Conservation (phyloP, 495 filamentous ascomycete genomes). For the Penicillium antarcticum region DNA sequence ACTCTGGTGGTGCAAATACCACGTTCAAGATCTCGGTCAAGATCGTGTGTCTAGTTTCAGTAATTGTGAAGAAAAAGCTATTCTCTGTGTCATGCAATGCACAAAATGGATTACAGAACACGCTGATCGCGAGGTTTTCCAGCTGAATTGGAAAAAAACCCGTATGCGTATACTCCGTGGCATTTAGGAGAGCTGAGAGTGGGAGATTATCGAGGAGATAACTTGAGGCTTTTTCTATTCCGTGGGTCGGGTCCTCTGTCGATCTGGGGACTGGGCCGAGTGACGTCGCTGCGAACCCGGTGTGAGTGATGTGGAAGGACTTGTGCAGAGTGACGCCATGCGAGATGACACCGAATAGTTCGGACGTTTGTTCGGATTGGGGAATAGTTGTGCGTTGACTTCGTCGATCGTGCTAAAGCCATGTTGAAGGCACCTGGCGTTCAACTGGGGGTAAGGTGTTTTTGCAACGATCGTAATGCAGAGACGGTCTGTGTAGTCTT, state of each 20-base stretch:
- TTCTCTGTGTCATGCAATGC: conserved; percentile 63
- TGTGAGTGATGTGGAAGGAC: conserved; percentile 56
- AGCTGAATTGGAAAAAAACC: conserved; percentile 52
- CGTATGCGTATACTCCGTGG: conserved; percentile 23
- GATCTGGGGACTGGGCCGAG: conserved; percentile 37
- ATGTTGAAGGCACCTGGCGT: conserved; percentile 69
- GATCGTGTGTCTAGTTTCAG: conserved; percentile 48
- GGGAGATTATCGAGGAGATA: conserved; percentile 30
- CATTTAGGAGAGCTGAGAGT: conserved; percentile 23
- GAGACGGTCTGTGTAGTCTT: conserved; percentile 49
- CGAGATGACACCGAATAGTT: conserved; percentile 64
- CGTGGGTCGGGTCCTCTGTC: not conserved
- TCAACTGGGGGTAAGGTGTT: conserved; percentile 60
- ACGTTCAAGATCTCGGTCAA: conserved; percentile 52
- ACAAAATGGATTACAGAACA: conserved; percentile 70
- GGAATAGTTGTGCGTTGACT: conserved; percentile 59
- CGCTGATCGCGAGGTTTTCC: conserved; percentile 68
- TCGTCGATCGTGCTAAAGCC: conserved; percentile 68
- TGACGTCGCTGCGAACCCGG: conserved; percentile 51
- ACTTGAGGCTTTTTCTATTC: conserved; percentile 14
- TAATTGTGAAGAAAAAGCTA: conserved; percentile 50
- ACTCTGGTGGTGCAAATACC: conserved; percentile 53
- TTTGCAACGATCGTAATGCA: conserved; percentile 49
- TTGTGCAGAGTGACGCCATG: conserved; percentile 53
- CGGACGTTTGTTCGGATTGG: conserved; percentile 53